These are phyloP conservation scores for Beauveria varroae DNA, from an alignment of 2,329 filamentous ascomycete species.

Conservation along the genomic window DNA sequence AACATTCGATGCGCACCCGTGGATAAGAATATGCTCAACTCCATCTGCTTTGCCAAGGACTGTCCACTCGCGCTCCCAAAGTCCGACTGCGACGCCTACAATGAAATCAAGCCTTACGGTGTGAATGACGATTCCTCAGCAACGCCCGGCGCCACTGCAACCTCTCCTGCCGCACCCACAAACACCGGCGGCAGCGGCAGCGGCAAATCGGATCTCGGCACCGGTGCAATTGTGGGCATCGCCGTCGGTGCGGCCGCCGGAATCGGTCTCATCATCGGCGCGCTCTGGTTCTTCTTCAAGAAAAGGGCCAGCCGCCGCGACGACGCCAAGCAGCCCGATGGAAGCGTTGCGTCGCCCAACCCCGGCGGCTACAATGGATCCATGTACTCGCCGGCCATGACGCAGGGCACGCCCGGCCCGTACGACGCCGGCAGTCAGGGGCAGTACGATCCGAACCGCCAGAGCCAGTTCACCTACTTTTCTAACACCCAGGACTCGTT, in stretches of 20 bases:
- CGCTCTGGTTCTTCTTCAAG: conserved; percentile 1
- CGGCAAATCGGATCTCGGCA: neutral
- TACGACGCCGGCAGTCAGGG: neutral
- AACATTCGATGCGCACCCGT: conserved; percentile 22
- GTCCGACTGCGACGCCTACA: conserved; percentile 21
- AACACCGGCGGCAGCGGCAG: neutral
- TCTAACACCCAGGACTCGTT: neutral
- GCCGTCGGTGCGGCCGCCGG: neutral
- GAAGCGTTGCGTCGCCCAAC: neutral
- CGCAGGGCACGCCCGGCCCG: neutral
- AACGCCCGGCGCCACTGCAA: neutral
- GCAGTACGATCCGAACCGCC: neutral
- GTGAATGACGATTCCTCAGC: neutral
- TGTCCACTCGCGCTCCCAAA: conserved; percentile 21
- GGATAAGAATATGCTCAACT: conserved; percentile 17
- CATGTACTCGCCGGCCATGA: conserved; percentile 5
- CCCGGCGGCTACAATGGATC: neutral
- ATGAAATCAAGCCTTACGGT: conserved; percentile 14
- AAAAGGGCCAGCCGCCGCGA: neutral
- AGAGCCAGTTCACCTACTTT: conserved; percentile 5
- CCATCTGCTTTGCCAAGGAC: conserved; percentile 19
- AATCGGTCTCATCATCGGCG: neutral
- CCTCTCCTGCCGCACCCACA: neutral
- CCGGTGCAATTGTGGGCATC: conserved; percentile 6
- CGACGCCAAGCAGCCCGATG: neutral